These are phyloP conservation scores for Mycena crocata DNA, from an alignment of 768 basidiomycete genomes.

Conservation along the genomic window DNA sequence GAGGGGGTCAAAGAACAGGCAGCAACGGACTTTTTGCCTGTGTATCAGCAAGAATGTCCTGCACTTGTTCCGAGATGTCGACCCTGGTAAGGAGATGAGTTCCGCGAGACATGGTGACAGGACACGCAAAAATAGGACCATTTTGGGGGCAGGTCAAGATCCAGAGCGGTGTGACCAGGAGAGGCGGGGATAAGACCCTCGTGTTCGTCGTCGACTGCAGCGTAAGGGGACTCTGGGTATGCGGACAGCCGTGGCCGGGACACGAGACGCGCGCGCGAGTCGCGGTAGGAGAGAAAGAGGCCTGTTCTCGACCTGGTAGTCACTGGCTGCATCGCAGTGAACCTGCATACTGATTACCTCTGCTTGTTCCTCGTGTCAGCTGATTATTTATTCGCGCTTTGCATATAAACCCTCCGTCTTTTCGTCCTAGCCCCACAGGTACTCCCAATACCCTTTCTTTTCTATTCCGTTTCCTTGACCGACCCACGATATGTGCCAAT, in stretches of 20 bases:
- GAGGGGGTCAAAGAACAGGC: constrained; percentile 30
- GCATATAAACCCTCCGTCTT: neutral
- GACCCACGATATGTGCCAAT: constrained; percentile 54
- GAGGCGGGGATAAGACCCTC: constrained; percentile 67
- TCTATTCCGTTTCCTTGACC: neutral
- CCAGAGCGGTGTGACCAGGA: constrained; percentile 58
- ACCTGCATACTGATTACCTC: neutral
- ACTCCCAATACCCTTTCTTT: neutral
- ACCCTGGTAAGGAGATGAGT: constrained; percentile 69
- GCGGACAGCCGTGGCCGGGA: constrained; percentile 42
- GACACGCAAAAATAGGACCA: constrained; percentile 65
- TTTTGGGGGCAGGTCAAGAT: constrained; percentile 83
- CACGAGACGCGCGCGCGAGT: constrained; percentile 67
- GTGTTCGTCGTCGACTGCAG: constrained; percentile 66
- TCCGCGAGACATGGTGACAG: constrained; percentile 34
- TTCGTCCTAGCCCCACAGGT: neutral
- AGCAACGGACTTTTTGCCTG: constrained; percentile 79
- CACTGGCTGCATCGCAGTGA: too few relatives aligned
- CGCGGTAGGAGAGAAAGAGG: constrained; percentile 93
- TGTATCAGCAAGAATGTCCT: constrained; percentile 76
- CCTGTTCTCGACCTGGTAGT: too few relatives aligned
- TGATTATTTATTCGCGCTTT: too few relatives aligned
- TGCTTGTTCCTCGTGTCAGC: too few relatives aligned
- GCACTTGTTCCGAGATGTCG: constrained; percentile 90
- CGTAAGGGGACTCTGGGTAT: constrained; percentile 60